phyloP scores from a whole-genome alignment of 2,329 filamentous ascomycete species.

The Alternaria longipes region DNA sequence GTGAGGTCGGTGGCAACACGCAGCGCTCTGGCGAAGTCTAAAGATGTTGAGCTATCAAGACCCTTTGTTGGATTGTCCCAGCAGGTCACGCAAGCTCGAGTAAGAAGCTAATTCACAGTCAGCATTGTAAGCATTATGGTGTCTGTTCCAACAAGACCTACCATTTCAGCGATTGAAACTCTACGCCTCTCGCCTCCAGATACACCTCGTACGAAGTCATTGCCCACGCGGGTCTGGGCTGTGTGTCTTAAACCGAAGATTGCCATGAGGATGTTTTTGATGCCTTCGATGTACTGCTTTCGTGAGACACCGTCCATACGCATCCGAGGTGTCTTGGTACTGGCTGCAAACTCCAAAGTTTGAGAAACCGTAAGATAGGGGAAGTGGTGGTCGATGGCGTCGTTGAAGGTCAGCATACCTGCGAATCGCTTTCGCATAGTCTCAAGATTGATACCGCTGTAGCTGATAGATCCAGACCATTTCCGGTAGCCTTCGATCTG shows the following conservation, averaged over 20 bases:
- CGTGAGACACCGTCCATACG: background rate
- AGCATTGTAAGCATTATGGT: conserved; percentile 16
- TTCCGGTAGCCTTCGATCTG: background rate
- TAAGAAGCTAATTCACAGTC: background rate
- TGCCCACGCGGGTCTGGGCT: conserved; percentile 67
- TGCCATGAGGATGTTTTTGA: background rate
- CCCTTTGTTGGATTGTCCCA: conserved; percentile 79
- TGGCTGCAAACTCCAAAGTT: conserved; percentile 80
- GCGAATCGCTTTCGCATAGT: background rate
- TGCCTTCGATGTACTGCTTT: background rate
- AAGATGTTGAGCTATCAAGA: conserved; percentile 73
- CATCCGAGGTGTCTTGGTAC: conserved; percentile 62
- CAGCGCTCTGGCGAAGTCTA: conserved; percentile 69
- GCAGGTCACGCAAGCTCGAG: conserved; percentile 63
- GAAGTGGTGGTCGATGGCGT: conserved; percentile 83
- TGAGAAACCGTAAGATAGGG: conserved; percentile 83
- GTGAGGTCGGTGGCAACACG: conserved; percentile 58
- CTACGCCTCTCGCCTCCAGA: conserved; percentile 70
- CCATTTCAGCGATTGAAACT: conserved; percentile 41
- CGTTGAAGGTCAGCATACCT: conserved; percentile 69
- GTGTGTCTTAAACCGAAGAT: conserved; percentile 54
- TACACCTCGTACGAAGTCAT: conserved; percentile 76
- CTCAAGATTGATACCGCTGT: background rate
- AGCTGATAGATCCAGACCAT: background rate
- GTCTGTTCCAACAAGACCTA: conserved; percentile 36